These are phyloP conservation scores for Wickerhamomyces queroliae DNA, from an alignment of 805 yeast species.

Conservation along the genomic window DNA sequence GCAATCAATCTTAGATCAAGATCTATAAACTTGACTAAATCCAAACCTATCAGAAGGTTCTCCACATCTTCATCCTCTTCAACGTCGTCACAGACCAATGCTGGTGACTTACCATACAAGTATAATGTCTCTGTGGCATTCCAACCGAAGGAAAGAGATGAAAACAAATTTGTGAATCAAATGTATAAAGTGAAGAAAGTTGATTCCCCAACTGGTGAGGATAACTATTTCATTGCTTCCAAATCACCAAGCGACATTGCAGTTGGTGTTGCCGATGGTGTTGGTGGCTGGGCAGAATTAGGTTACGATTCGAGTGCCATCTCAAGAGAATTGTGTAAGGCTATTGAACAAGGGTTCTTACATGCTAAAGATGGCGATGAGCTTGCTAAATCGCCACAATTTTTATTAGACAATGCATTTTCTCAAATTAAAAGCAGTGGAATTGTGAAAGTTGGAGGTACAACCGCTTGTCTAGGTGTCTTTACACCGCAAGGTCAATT, in stretches of 20 bases:
- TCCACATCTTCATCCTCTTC: slow-evolving; percentile 12
- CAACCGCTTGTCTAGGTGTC: slow-evolving; percentile 85
- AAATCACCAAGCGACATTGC: slow-evolving; percentile 30
- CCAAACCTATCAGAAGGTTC: slow-evolving; percentile 2
- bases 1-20: slow-evolving; percentile 1
- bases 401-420: slow-evolving; percentile 53
- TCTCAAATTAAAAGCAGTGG: slow-evolving; percentile 44
- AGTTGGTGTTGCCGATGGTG: slow-evolving; percentile 93
- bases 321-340: slow-evolving; percentile 67
- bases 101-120: slow-evolving; percentile 23
- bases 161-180: slow-evolving; percentile 34
- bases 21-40: background rate
- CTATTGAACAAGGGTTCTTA: slow-evolving; percentile 34
- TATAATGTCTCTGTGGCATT: slow-evolving; percentile 64
- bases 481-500: slow-evolving; percentile 49
- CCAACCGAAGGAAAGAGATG: slow-evolving; percentile 67
- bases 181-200: slow-evolving; percentile 23
- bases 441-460: slow-evolving; percentile 81
- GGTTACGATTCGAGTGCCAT: slow-evolving; percentile 89
- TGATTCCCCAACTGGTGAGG: slow-evolving; percentile 72
- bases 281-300: slow-evolving; percentile 94
- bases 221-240: slow-evolving; percentile 54
- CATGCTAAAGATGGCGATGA: slow-evolving; percentile 6
- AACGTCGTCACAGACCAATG: slow-evolving; percentile 9
- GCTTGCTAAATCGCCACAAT: slow-evolving; percentile 21